Conservation (phyloP, 208 protist genomes). For the Kentomonas sorsogonicus region DNA sequence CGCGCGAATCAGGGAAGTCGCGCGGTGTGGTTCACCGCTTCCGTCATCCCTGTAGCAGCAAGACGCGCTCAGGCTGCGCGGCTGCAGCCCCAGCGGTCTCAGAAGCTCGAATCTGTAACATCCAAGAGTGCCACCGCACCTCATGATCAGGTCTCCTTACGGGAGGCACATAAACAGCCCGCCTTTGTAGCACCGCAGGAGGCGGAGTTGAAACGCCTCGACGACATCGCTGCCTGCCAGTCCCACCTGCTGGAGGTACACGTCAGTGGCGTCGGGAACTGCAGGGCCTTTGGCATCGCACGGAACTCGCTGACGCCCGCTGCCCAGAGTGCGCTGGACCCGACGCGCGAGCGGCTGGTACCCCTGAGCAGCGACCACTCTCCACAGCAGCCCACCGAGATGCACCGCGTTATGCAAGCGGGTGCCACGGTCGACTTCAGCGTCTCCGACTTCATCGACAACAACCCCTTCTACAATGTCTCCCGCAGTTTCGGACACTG, state of each 20-base stretch:
- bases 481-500: conserved; percentile 76
- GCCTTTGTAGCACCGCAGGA: conserved; percentile 12
- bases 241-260: conserved; percentile 59
- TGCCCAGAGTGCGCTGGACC: conserved; percentile 34
- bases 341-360: conserved; percentile 46
- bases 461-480: conserved; percentile 69
- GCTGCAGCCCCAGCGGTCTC: conserved; percentile 29
- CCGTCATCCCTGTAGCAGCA: conserved; percentile 51
- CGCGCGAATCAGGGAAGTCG: conserved; percentile 46
- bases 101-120: no score
- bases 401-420: conserved; percentile 56
- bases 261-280: conserved; percentile 58
- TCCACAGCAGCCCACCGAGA: conserved; percentile 44
- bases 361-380: conserved; percentile 70
- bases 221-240: conserved; percentile 11
- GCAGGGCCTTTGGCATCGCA: conserved; percentile 71
- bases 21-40: conserved; percentile 71
- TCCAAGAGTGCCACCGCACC: no score
- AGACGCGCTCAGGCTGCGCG: no score
- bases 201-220: conserved; percentile 10
- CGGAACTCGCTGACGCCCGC: conserved; percentile 38
- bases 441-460: conserved; percentile 52
- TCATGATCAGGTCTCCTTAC: conserved; percentile 19
- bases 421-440: conserved; percentile 48
- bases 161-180: no score